Conservation (phyloP, 805 yeast genomes). For the Clavispora asparagi region DNA sequence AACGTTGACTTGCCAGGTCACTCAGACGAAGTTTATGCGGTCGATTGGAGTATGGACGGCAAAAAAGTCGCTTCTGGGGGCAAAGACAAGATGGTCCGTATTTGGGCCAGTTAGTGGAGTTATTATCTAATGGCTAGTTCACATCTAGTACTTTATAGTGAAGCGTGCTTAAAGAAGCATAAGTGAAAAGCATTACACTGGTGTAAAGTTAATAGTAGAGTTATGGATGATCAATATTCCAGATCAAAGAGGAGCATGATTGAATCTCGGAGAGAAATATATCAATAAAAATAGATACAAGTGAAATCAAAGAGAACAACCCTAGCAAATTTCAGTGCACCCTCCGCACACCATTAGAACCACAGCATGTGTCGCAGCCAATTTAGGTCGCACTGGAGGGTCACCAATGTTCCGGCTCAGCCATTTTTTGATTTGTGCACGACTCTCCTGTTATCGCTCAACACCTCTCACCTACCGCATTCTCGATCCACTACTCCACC, state of each 20-base stretch:
- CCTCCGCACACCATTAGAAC: too few species aligned
- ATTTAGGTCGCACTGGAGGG: background rate
- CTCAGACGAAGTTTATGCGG: constrained; percentile 91
- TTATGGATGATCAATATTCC: too few species aligned
- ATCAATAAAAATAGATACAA: too few species aligned
- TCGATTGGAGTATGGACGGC: constrained; percentile 98
- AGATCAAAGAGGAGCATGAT: too few species aligned
- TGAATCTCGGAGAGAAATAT: too few species aligned
- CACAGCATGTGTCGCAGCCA: too few species aligned
- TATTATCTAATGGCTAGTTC: background rate
- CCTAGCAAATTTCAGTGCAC: too few species aligned
- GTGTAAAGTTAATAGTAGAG: too few species aligned
- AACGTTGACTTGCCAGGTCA: constrained; percentile 94
- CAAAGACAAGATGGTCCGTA: constrained; percentile 86
- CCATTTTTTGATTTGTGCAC: background rate
- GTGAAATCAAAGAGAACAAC: too few species aligned
- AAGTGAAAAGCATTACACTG: background rate
- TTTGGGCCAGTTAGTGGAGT: constrained; percentile 56
- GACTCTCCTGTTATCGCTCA: background rate
- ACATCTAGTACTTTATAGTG: background rate
- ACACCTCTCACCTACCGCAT: background rate
- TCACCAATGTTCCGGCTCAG: background rate
- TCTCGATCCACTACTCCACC: background rate
- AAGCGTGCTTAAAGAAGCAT: background rate
- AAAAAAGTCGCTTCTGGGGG: constrained; percentile 95